Evolutionary conservation across 2,329 filamentous ascomycete genomes (phyloP).

Genomic region (Herpomyces periplanetae): DNA sequence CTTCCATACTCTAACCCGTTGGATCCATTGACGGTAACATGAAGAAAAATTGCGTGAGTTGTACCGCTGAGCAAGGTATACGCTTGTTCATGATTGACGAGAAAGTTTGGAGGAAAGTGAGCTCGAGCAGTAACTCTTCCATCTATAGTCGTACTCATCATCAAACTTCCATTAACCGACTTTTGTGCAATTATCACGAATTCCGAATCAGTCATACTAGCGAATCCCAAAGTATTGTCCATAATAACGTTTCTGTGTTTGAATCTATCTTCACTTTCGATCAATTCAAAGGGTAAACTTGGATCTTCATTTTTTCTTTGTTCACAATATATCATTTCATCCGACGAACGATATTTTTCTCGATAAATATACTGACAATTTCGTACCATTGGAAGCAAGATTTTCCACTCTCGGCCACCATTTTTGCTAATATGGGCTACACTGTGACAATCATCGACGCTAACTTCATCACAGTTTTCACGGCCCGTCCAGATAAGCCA

Average conservation of each 20-base stretch:
- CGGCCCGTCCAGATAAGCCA: slow-evolving; percentile 69
- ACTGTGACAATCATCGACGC: slow-evolving; percentile 19
- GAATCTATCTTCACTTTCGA: slow-evolving; percentile 46
- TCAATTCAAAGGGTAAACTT: slow-evolving; percentile 21
- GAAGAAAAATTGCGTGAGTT: slow-evolving; percentile 69
- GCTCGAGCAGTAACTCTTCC: slow-evolving; percentile 44
- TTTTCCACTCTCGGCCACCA: slow-evolving; percentile 35
- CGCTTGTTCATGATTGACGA: slow-evolving; percentile 31
- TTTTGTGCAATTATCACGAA: slow-evolving; percentile 61
- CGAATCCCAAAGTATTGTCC: slow-evolving; percentile 40
- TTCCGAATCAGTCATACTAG: slow-evolving; percentile 79
- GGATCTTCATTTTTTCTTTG: slow-evolving; percentile 21
- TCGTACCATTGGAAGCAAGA: slow-evolving; percentile 27
- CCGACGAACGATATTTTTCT: slow-evolving; percentile 16
- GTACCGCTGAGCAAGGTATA: slow-evolving; percentile 88
- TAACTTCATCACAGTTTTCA: slow-evolving; percentile 19
- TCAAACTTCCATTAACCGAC: slow-evolving; percentile 19
- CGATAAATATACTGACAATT: slow-evolving; percentile 58
- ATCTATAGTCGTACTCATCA: slow-evolving; percentile 47
- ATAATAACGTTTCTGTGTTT: slow-evolving; percentile 20
- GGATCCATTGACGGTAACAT: slow-evolving; percentile 35
- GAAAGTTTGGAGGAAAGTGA: slow-evolving; percentile 49
- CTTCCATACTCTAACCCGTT: slow-evolving; percentile 31
- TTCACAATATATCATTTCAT: slow-evolving; percentile 22
- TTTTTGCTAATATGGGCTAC: slow-evolving; percentile 40